phyloP scores from a whole-genome alignment of 2,329 filamentous ascomycete genomes.

The Cryphonectria carpinicola region DNA sequence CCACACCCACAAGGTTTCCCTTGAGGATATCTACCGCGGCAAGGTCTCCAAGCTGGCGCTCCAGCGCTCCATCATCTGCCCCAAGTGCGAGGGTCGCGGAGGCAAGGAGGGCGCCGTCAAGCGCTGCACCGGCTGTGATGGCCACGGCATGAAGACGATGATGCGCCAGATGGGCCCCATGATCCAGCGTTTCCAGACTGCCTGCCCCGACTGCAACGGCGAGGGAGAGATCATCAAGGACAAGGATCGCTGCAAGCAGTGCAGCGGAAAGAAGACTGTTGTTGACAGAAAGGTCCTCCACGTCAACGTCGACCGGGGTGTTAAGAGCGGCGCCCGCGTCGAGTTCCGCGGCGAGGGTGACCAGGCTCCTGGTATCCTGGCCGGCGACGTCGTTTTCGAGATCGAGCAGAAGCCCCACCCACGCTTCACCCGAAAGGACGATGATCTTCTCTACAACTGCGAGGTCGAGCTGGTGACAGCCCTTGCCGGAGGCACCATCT shows the following conservation, averaged over 20 bases:
- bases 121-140: slow-evolving; percentile 88
- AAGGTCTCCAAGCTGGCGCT: slow-evolving; percentile 97
- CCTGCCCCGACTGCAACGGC: slow-evolving; percentile 96
- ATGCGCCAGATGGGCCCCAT: slow-evolving; percentile 99
- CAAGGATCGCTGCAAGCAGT: slow-evolving; percentile 96
- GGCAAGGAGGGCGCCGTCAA: slow-evolving; percentile 98
- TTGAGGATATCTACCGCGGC: slow-evolving; percentile 97
- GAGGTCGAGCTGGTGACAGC: slow-evolving; percentile 96
- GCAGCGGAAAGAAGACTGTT: slow-evolving; percentile 95
- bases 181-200: slow-evolving; percentile 99
- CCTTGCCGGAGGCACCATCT: slow-evolving; percentile 86
- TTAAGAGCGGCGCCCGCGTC: slow-evolving; percentile 92
- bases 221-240: slow-evolving; percentile 97
- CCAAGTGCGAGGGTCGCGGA: slow-evolving; percentile 90
- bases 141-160: slow-evolving; percentile 99
- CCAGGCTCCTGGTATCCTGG: slow-evolving; percentile 88
- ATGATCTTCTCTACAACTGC: slow-evolving; percentile 92
- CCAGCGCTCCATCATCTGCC: slow-evolving; percentile 96
- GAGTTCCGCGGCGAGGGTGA: slow-evolving; percentile 97
- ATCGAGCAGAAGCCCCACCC: slow-evolving; percentile 99
- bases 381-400: slow-evolving; percentile 97
- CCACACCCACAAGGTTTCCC: slow-evolving; percentile 96
- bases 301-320: slow-evolving; percentile 94
- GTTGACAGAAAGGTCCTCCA: slow-evolving; percentile 98
- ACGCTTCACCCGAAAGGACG: slow-evolving; percentile 93